phyloP scores from a whole-genome alignment of 169 alveolate species.

The Plasmodium malariae region DNA sequence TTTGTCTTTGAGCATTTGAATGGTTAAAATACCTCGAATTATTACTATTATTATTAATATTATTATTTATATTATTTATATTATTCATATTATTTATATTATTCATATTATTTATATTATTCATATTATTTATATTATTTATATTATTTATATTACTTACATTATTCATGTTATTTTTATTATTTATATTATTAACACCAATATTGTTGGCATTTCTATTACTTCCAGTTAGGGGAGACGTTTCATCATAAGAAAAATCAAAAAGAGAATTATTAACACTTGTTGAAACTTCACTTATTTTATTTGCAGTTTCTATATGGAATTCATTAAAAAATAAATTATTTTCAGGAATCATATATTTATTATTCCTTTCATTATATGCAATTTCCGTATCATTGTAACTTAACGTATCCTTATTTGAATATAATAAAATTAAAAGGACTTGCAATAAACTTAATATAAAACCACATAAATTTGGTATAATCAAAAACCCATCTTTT shows the following conservation, averaged over 20 bases:
- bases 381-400: conserved; percentile 2
- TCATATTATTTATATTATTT: too few species aligned
- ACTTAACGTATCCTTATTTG: conserved; percentile 22
- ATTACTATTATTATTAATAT: too few species aligned
- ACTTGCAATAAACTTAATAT: conserved; percentile 50
- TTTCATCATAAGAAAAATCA: conserved; percentile 50
- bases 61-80: too few species aligned
- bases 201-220: not conserved
- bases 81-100: too few species aligned
- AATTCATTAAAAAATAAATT: conserved; percentile 38
- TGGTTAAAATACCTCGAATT: too few species aligned
- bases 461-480: conserved; percentile 82
- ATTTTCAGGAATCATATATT: conserved; percentile 19
- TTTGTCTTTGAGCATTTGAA: too few species aligned
- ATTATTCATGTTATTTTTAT: too few species aligned
- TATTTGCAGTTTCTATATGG: conserved; percentile 12
- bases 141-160: too few species aligned
- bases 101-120: too few species aligned
- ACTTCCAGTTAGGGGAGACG: conserved; percentile 52
- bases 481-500: conserved; percentile 82
- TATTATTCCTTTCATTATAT: not conserved
- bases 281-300: conserved; percentile 20
- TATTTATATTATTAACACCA: too few species aligned
- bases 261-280: conserved; percentile 7
- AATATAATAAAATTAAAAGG: conserved; percentile 29